Conservation (phyloP, 768 basidiomycete genomes). For the Lentinula sp. region DNA sequence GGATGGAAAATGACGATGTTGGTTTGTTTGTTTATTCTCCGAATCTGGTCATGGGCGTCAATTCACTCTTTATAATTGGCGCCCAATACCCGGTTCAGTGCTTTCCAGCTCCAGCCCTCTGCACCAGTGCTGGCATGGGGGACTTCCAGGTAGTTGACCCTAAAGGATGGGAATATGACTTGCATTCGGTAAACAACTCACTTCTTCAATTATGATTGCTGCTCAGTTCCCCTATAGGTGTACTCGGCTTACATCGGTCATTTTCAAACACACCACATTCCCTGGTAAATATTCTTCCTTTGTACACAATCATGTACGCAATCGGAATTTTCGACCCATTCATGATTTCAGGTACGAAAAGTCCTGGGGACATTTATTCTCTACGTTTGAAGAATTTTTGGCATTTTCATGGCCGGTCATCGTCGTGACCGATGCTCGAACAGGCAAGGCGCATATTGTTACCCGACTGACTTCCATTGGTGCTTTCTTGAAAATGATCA, state of each 20-base stretch:
- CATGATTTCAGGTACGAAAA: conserved; percentile 58
- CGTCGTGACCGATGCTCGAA: conserved; percentile 65
- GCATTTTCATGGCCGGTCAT: conserved; percentile 82
- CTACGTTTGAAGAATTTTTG: conserved; percentile 73
- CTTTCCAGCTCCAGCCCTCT: background rate
- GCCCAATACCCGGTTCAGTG: background rate
- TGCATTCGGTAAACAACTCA: conserved; percentile 47
- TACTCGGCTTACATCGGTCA: conserved; percentile 78
- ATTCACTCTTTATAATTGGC: background rate
- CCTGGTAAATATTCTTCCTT: conserved; percentile 39
- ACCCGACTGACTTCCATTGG: conserved; percentile 67
- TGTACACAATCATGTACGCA: background rate
- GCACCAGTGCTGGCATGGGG: background rate
- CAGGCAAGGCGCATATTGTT: conserved; percentile 72
- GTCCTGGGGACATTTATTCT: conserved; percentile 75
- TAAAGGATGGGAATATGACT: conserved; percentile 70
- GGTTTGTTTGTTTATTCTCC: background rate
- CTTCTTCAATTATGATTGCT: background rate
- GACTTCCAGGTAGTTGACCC: conserved; percentile 4
- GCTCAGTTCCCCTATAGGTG: conserved; percentile 22
- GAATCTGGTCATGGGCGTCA: background rate
- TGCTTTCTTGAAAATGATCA: conserved; percentile 82
- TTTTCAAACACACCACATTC: conserved; percentile 64
- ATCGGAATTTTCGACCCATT: background rate
- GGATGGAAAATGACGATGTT: background rate